phyloP scores from a whole-genome alignment of 192 early-diverging fungal genomes.

The Umbelopsis sp. region DNA sequence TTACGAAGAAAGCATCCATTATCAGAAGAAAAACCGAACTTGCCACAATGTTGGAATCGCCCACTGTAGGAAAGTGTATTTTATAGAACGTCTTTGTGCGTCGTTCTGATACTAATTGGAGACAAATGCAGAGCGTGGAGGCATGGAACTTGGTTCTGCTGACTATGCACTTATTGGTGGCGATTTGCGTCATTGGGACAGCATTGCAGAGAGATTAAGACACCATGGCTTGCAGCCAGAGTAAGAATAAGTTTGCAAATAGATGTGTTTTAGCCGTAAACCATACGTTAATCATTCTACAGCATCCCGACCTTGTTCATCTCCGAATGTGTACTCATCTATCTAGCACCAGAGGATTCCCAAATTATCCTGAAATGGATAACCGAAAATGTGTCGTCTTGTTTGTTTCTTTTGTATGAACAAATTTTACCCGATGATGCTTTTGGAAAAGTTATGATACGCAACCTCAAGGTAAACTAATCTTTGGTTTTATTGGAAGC shows the following conservation, averaged over 20 bases:
- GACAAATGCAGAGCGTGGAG: slow-evolving; percentile 55
- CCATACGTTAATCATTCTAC: background rate
- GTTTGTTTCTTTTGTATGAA: slow-evolving; percentile 84
- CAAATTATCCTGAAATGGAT: slow-evolving; percentile 76
- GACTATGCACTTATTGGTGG: slow-evolving; percentile 77
- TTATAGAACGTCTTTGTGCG: background rate
- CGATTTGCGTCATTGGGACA: slow-evolving; percentile 74
- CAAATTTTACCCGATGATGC: slow-evolving; percentile 89
- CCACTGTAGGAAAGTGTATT: background rate
- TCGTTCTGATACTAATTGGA: background rate
- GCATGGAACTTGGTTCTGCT: slow-evolving; percentile 68
- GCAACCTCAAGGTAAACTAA: slow-evolving; percentile 67
- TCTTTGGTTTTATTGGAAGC: background rate
- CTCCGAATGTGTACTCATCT: slow-evolving; percentile 94
- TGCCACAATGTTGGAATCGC: slow-evolving; percentile 32
- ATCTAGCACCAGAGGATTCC: slow-evolving; percentile 70
- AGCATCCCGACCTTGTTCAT: slow-evolving; percentile 85
- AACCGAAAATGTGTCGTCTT: slow-evolving; percentile 43
- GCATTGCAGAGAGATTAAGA: slow-evolving; percentile 62
- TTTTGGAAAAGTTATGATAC: slow-evolving; percentile 92
- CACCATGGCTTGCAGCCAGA: slow-evolving; percentile 57
- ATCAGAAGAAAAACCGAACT: slow-evolving; percentile 54
- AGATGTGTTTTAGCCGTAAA: background rate
- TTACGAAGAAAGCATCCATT: slow-evolving; percentile 71
- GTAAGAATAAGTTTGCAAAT: slow-evolving; percentile 38